Conservation (phyloP, 257 asterid species). For the Solanum bulbocastanum region DNA sequence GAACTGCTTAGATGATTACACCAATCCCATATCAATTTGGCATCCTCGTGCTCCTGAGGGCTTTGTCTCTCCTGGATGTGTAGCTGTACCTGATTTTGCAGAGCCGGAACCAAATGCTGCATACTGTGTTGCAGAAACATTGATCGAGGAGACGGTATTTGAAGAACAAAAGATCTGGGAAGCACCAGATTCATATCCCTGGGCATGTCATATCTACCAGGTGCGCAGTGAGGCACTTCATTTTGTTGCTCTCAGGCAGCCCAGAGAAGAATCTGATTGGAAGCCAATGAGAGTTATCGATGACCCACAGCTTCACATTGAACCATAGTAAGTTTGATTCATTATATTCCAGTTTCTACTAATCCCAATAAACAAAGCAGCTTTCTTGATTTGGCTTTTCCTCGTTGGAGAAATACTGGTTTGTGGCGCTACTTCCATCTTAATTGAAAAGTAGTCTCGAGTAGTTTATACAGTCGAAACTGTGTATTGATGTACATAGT, state of each 20-base stretch:
- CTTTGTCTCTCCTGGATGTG: slow-evolving; percentile 70
- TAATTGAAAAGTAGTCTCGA: neutral
- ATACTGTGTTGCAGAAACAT: slow-evolving; percentile 64
- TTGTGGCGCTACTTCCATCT: neutral
- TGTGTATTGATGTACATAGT: neutral
- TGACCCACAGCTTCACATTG: slow-evolving; percentile 17
- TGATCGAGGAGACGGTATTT: slow-evolving; percentile 57
- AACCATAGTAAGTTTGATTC: neutral
- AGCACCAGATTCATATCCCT: slow-evolving; percentile 81
- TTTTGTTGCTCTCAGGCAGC: slow-evolving; percentile 81
- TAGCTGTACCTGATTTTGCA: slow-evolving; percentile 45
- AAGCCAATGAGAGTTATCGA: slow-evolving; percentile 60
- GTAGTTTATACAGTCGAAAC: neutral
- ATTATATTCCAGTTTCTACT: neutral
- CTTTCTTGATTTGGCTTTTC: neutral
- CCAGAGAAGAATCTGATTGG: slow-evolving; percentile 71
- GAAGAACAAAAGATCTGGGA: slow-evolving; percentile 92
- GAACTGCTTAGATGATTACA: slow-evolving; percentile 76
- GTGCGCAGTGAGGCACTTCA: slow-evolving; percentile 79
- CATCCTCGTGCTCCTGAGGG: slow-evolving; percentile 94
- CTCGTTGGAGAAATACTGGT: neutral
- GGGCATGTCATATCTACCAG: slow-evolving; percentile 90
- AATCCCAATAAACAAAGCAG: neutral
- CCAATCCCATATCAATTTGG: slow-evolving; percentile 71
- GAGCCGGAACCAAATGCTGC: slow-evolving; percentile 67